Evolutionary conservation across 306 rosid genomes (phyloP).

Genomic region (Ormosia emarginata): DNA sequence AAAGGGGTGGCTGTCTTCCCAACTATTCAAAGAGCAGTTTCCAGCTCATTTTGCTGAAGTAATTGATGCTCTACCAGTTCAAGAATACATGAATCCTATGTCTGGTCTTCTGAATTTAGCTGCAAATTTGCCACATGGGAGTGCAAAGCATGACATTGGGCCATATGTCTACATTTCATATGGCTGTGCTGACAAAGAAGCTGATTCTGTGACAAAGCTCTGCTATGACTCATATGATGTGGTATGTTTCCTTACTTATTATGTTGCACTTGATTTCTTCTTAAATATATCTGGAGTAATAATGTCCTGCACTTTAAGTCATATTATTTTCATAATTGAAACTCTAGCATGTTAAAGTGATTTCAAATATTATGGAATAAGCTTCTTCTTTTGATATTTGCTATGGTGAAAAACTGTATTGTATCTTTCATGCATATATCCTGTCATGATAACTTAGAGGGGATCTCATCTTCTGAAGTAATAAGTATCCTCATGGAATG

Average conservation of each 20-base stretch:
- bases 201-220: slow-evolving; percentile 70
- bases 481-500: background rate
- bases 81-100: slow-evolving; percentile 86
- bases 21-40: slow-evolving; percentile 81
- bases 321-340: background rate
- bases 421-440: background rate
- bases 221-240: slow-evolving; percentile 75
- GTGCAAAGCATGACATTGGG: slow-evolving; percentile 73
- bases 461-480: slow-evolving; percentile 17
- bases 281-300: background rate
- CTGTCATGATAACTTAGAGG: background rate
- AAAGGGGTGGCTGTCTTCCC: slow-evolving; percentile 91
- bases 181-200: slow-evolving; percentile 63
- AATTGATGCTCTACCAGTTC: slow-evolving; percentile 73
- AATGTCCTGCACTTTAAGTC: background rate
- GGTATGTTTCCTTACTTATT: slow-evolving; percentile 51
- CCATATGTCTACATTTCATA: slow-evolving; percentile 84
- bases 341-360: background rate
- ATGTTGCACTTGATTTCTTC: slow-evolving; percentile 3
- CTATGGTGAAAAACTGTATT: background rate
- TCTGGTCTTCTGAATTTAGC: slow-evolving; percentile 89
- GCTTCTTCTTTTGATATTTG: background rate
- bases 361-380: background rate
- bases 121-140: slow-evolving; percentile 69
- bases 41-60: slow-evolving; percentile 85